phyloP scores from a whole-genome alignment of 352 stramenopile genomes.

The Pythium phragmitis region DNA sequence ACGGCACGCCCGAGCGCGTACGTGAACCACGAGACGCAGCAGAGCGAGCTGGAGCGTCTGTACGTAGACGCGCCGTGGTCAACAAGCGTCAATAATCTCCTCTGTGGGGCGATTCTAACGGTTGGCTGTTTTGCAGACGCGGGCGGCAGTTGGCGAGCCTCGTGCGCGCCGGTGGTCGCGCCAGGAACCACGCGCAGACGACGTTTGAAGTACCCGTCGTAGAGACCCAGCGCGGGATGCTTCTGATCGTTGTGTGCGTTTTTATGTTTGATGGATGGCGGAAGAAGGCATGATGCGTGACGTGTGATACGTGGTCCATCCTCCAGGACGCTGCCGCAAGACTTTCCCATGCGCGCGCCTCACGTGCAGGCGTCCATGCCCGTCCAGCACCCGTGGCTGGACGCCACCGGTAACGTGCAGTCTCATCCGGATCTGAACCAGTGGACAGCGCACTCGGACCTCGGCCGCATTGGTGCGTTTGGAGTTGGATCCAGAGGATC shows the following conservation, averaged over 20 bases:
- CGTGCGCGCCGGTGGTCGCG: constrained; percentile 73
- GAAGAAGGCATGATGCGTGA: constrained; percentile 3
- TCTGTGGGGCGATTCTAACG: neutral
- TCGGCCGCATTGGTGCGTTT: constrained; percentile 64
- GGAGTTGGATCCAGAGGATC: neutral
- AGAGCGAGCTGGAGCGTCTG: constrained; percentile 81
- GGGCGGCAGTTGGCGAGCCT: constrained; percentile 78
- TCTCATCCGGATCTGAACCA: constrained; percentile 71
- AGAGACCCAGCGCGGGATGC: constrained; percentile 51
- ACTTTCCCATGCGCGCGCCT: constrained; percentile 73
- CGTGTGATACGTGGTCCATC: constrained; percentile 15
- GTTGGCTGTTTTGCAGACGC: constrained; percentile 36
- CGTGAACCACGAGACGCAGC: constrained; percentile 63
- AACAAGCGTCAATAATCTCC: neutral
- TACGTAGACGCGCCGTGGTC: constrained; percentile 30
- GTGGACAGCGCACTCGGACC: constrained; percentile 82
- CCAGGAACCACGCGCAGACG: constrained; percentile 86
- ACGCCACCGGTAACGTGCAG: constrained; percentile 66
- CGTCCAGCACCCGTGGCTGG: constrained; percentile 73
- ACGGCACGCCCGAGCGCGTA: constrained; percentile 31
- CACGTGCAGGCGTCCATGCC: constrained; percentile 68
- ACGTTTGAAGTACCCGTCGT: constrained; percentile 73
- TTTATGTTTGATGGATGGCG: neutral
- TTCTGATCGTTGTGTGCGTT: constrained; percentile 51
- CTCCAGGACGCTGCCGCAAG: constrained; percentile 58